phyloP scores from a whole-genome alignment of 2,329 filamentous ascomycete species.

The Sporothrix dimorphospora region DNA sequence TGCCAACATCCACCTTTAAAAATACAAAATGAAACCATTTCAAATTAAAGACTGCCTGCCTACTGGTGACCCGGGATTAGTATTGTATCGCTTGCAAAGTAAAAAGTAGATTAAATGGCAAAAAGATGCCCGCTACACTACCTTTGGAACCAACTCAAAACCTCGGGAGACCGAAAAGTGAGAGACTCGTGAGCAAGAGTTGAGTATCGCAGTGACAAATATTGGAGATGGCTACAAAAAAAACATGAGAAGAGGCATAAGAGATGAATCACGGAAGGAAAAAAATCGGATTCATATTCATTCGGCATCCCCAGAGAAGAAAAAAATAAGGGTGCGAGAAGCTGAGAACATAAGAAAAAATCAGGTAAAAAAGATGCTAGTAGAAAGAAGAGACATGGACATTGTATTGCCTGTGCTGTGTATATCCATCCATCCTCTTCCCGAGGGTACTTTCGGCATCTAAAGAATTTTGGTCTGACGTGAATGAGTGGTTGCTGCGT shows the following conservation, averaged over 20 bases:
- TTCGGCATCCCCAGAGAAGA: not conserved
- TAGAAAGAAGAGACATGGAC: not conserved
- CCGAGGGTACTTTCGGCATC: not conserved
- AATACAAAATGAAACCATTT: not conserved
- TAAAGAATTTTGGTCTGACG: not conserved
- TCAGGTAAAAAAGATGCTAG: not conserved
- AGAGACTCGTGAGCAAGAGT: too few species aligned
- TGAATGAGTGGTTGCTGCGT: not conserved
- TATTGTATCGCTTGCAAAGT: too few species aligned
- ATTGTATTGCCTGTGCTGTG: not conserved
- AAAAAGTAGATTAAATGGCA: too few species aligned
- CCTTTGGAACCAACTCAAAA: too few species aligned
- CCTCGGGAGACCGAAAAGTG: too few species aligned
- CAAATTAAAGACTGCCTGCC: not conserved
- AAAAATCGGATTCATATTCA: not conserved
- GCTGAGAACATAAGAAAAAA: not conserved
- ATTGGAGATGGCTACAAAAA: not conserved
- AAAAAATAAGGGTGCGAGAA: not conserved
- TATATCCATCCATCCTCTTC: conserved; percentile 9
- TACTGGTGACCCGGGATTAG: too few species aligned
- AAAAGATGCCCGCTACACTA: too few species aligned
- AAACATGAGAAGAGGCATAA: not conserved
- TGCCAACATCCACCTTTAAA: conserved; percentile 23
- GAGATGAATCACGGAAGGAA: not conserved
- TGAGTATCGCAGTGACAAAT: too few species aligned